phyloP scores from a whole-genome alignment of 257 asterid genomes.

The Handroanthus guayacan region DNA sequence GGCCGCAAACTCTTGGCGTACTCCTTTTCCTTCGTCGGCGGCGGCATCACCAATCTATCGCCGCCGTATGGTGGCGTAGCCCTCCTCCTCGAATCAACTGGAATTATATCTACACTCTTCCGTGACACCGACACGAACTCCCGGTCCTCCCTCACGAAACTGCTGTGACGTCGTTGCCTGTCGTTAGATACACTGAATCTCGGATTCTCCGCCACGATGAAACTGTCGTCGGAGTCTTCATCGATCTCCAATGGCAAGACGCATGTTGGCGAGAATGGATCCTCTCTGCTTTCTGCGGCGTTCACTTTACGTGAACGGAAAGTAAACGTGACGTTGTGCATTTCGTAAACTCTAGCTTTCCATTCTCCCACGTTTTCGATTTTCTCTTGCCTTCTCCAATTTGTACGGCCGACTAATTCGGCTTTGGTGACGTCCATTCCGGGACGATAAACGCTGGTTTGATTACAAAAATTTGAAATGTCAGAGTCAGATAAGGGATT shows the following conservation, averaged over 20 bases:
- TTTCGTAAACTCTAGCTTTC: conserved; percentile 92
- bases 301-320: conserved; percentile 85
- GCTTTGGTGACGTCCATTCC: conserved; percentile 97
- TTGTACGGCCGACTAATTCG: conserved; percentile 74
- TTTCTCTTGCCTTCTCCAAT: conserved; percentile 93
- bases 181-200: conserved; percentile 71
- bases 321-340: conserved; percentile 77
- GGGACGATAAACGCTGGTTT: conserved; percentile 88
- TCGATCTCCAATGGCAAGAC: conserved; percentile 84
- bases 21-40: conserved; percentile 88
- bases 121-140: conserved; percentile 78
- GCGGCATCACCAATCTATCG: conserved; percentile 62
- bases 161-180: conserved; percentile 77
- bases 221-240: conserved; percentile 85
- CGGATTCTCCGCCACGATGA: conserved; percentile 92
- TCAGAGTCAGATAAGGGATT: conserved; percentile 72
- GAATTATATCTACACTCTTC: conserved; percentile 91
- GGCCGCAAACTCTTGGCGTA: conserved; percentile 81
- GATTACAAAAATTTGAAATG: conserved; percentile 68
- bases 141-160: conserved; percentile 83
- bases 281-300: conserved; percentile 60
- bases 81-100: conserved; percentile 57
- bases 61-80: conserved; percentile 39
- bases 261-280: conserved; percentile 65
- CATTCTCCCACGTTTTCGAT: conserved; percentile 78